Evolutionary conservation across 1,284 basidiomycete genomes (phyloP), one percentile per base, ranked within the genome.

Genomic region (Fomitopsis schrenkii): DNA sequence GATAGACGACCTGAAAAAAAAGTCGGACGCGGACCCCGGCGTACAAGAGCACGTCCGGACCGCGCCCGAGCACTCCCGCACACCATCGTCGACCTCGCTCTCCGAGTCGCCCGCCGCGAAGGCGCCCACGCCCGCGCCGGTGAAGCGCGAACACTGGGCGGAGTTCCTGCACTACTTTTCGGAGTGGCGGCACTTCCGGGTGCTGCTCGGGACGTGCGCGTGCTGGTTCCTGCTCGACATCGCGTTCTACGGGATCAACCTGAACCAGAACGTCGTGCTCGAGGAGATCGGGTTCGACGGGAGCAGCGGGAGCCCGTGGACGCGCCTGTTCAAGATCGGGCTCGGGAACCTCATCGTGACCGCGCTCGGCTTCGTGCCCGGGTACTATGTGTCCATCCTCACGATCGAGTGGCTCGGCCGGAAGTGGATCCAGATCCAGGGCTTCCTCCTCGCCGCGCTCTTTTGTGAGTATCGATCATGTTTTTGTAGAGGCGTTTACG

Each of bases 381-480:
- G 90, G 7, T 90, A 91, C 73, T 92, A 90, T 66, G 85, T 77
- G 3, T 78, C 88, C 0, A 79, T 92, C 55, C 70, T 91, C 40
- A 83, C 86, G 10, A 88, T 92, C 64, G 91, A 92, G 73, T 80
- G 79, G 63, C 80, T 90, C 26, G 90, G 90, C 2, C 80, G 90
- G 45, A 91, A 91, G 70, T 80, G 79, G 70, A 91, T 91, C 66
- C 90, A 93, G 72, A 77, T 93, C 59, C 88, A 91, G 76, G 91
- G 91, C 10, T 94, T 93, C 81, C 70, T 86, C 42, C 57, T 90
- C 63, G 80, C 90, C 45, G 87, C 87, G 1, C 75, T 91, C 2
- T 89, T 91, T 76, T 75, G 85, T 89, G 60, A 45, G 86, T 80
- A 17, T n/a, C 22, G 7, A 14, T 3, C 28, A 1, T 7, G 12